phyloP scores from a whole-genome alignment of 495 filamentous ascomycete genomes.

The Penicillium goetzii region DNA sequence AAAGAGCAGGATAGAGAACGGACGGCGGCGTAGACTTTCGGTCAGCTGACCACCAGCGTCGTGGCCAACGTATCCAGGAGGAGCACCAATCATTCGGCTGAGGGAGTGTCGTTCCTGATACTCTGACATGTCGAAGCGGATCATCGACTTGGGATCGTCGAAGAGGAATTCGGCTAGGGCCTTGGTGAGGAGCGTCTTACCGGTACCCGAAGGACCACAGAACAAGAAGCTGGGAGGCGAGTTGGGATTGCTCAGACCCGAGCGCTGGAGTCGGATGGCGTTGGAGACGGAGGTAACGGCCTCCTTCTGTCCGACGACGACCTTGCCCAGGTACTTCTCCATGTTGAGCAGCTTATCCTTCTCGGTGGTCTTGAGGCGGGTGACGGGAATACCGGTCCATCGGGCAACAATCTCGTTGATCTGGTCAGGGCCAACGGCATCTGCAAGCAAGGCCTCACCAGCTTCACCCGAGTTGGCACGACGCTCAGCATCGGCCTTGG shows the following conservation, averaged over 20 bases:
- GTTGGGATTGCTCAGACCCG: slow-evolving; percentile 91
- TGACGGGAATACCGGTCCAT: slow-evolving; percentile 97
- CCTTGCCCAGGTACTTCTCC: slow-evolving; percentile 80
- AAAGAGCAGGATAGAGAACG: slow-evolving; percentile 97
- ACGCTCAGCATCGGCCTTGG: slow-evolving; percentile 72
- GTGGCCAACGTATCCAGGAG: slow-evolving; percentile 95
- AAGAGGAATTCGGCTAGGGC: slow-evolving; percentile 97
- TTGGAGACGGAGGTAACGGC: slow-evolving; percentile 94
- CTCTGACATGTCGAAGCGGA: slow-evolving; percentile 99
- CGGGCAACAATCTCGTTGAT: slow-evolving; percentile 98
- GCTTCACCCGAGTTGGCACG: slow-evolving; percentile 57
- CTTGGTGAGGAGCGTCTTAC: slow-evolving; percentile 96
- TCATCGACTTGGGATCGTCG: slow-evolving; percentile 96
- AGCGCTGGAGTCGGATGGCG: slow-evolving; percentile 91
- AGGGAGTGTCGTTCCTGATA: slow-evolving; percentile 98
- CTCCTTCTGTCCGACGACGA: slow-evolving; percentile 92
- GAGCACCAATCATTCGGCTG: slow-evolving; percentile 96
- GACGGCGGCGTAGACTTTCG: slow-evolving; percentile 86
- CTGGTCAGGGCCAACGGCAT: slow-evolving; percentile 94
- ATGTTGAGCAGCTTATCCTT: slow-evolving; percentile 96
- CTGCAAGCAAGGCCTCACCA: slow-evolving; percentile 74
- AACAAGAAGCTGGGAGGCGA: slow-evolving; percentile 97
- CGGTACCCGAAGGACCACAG: slow-evolving; percentile 96
- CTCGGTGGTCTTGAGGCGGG: slow-evolving; percentile 88
- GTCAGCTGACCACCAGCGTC: slow-evolving; percentile 96